Base-by-base conservation (phyloP, 306 rosid species). In the Luffa aegyptiaca region DNA sequence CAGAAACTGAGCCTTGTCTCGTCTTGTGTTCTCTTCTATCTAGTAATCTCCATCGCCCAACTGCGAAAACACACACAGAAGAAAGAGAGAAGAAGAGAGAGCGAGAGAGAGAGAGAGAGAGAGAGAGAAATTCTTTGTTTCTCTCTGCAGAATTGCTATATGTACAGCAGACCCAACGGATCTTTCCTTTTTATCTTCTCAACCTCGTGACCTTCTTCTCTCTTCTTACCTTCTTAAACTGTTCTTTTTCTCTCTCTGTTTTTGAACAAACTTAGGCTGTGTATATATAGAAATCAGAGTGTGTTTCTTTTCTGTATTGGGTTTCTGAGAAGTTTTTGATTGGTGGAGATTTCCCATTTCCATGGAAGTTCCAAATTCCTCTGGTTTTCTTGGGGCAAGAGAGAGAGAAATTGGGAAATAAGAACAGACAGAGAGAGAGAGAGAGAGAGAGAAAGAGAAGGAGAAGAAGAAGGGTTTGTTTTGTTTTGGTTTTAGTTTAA, bases 1-100 rank as follows among this genome's bases (percentile, higher is more conserved):
- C 90, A 80, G 90, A 87, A 83, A 81, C 88, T 16, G 79, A 82
- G 86, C 64, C 77, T 84, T 89, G 98, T 94, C 98, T 87, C 90
- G 85, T 88, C 89, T 81, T 70, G 61, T 76, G 94, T 85, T 83
- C 84, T 84, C 90, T 86, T 86, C 86, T 86, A 33, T 74, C 46
- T 74, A 51, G 78, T 74, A 74, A 74, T 74, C 62, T 74, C 78
- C 77, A 72, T 72, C 59, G 57, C 77, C 21, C 11, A 45, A 45
- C 13, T 36, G 71, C 71, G 16, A 36, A 3, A 35, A 35, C 45
- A 16, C 37, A 49, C 71, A 35, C 12, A 36, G 20, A 44, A 1
- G 55, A 79, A 44, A 76, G 52, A 33, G 63, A 80, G 18, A 56
- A 51, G n/a, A 12, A 31, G 8, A 33, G 44, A n/a, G n/a, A n/a